These are phyloP conservation scores for Borovskyia barvae DNA, from an alignment of 208 protist species.

Conservation along the genomic window DNA sequence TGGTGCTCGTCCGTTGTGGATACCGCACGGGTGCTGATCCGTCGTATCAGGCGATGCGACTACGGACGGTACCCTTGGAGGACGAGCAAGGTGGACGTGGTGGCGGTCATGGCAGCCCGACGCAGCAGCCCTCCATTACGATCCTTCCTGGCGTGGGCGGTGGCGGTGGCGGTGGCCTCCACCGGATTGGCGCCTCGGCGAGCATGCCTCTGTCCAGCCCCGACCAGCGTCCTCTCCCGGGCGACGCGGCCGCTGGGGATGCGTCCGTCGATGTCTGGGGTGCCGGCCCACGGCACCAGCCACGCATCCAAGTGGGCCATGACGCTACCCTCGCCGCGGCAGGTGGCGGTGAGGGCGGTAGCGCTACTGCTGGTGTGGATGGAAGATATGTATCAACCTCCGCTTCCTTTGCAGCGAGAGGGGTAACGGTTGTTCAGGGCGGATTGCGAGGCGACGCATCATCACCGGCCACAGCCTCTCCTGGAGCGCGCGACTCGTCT, in stretches of 20 bases:
- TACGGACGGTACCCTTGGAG: slow-evolving; percentile 19
- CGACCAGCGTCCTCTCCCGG: no score
- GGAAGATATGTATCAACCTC: no score
- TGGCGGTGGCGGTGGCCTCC: background rate
- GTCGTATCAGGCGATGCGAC: slow-evolving; percentile 23
- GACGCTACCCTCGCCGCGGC: background rate
- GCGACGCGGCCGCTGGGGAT: background rate
- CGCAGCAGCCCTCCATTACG: slow-evolving; percentile 18
- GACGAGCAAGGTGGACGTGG: slow-evolving; percentile 4
- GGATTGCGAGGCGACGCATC: no score
- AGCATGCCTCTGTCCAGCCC: background rate
- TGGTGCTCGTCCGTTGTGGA: slow-evolving; percentile 63
- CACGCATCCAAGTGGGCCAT: background rate
- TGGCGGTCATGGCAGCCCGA: background rate
- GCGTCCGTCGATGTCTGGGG: slow-evolving; percentile 15
- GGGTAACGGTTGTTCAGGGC: no score
- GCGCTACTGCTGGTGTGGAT: no score
- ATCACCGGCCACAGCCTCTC: no score
- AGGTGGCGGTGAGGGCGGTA: background rate
- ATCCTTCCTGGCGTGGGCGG: slow-evolving; percentile 11
- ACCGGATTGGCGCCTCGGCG: background rate
- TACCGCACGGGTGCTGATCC: slow-evolving; percentile 53
- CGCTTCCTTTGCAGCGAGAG: no score
- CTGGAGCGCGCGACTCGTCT: no score
- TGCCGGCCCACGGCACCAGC: slow-evolving; percentile 13